Conservation (phyloP, 2,329 filamentous ascomycete genomes). For the Sarocladium strictum region DNA sequence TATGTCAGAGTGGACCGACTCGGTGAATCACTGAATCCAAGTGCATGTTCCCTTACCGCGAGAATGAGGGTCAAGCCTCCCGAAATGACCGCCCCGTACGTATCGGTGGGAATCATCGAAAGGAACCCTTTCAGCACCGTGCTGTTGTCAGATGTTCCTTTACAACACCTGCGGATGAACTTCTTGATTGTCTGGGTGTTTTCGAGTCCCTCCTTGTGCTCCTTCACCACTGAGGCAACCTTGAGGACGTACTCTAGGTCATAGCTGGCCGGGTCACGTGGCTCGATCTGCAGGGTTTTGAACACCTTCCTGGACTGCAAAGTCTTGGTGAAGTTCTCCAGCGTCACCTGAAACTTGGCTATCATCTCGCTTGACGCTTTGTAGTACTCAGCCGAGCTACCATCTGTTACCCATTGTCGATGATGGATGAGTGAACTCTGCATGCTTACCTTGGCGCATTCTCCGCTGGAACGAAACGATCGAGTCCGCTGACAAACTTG, state of each 20-base stretch:
- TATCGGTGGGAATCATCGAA: not conserved
- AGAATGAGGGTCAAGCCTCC: not conserved
- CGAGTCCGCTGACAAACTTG: not conserved
- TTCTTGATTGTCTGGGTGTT: not conserved
- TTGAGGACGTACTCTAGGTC: not conserved
- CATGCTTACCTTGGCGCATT: not conserved
- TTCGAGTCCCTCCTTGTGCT: not conserved
- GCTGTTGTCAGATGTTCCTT: not conserved
- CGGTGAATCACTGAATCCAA: too few relatives aligned
- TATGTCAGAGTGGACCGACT: not conserved
- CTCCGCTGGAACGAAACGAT: not conserved
- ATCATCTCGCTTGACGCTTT: not conserved
- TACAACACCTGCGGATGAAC: not conserved
- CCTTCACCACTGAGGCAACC: not conserved
- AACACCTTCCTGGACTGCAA: not conserved
- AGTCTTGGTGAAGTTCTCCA: not conserved
- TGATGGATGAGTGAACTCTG: not conserved
- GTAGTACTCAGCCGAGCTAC: not conserved
- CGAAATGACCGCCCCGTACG: not conserved
- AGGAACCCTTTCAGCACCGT: not conserved
- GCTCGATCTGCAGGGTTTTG: not conserved
- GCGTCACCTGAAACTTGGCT: not conserved
- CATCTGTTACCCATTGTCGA: not conserved
- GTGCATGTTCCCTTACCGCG: too few relatives aligned
- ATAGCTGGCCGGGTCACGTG: not conserved